Conservation (phyloP, 2,329 filamentous ascomycete genomes). For the Biscogniauxia mediterranea region DNA sequence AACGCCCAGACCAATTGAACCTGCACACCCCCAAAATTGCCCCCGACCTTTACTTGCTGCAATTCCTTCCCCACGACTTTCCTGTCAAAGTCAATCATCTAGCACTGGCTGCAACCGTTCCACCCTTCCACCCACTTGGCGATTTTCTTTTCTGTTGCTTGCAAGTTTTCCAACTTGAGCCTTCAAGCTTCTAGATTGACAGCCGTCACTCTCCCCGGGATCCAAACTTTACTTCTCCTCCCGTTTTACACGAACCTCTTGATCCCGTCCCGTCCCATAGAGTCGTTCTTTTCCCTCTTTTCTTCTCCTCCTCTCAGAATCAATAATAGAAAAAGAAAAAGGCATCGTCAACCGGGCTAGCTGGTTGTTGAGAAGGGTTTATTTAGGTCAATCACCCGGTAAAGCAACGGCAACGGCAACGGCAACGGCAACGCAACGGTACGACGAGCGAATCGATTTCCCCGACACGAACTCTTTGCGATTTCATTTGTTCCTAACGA, state of each 20-base stretch:
- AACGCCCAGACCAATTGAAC: background rate
- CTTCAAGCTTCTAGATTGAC: background rate
- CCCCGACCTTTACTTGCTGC: background rate
- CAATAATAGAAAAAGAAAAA: background rate
- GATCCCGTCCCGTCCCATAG: background rate
- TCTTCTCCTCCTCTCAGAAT: background rate
- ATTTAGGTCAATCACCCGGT: background rate
- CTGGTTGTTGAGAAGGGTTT: background rate
- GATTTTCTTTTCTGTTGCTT: background rate
- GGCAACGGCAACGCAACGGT: no score
- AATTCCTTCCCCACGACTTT: background rate
- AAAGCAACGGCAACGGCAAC: background rate
- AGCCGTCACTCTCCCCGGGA: background rate
- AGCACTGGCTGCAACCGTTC: background rate
- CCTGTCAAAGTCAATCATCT: background rate
- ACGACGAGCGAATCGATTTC: background rate
- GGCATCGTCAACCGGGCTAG: background rate
- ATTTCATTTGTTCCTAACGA: background rate
- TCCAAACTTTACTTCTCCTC: background rate
- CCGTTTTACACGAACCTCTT: background rate
- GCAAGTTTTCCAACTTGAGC: background rate
- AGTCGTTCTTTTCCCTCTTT: background rate
- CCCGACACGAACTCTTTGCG: background rate
- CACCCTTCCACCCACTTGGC: background rate
- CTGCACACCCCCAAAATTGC: background rate